These are phyloP conservation scores for Vigna radiata DNA, from an alignment of 306 rosid genomes.

Conservation along the genomic window DNA sequence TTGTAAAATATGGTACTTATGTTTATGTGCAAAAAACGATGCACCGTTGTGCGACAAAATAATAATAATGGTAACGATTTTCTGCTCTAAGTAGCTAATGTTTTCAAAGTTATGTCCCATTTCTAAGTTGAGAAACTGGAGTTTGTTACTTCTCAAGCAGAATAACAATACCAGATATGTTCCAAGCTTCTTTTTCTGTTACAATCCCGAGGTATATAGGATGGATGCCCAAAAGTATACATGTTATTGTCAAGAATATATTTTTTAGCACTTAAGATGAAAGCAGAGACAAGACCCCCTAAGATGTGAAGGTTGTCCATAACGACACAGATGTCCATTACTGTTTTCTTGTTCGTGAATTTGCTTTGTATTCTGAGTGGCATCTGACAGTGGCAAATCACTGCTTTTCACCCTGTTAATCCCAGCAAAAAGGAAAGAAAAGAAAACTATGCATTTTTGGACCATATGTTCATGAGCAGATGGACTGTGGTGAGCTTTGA, in stretches of 20 bases:
- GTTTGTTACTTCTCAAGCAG: slow-evolving; percentile 14
- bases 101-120: slow-evolving; percentile 36
- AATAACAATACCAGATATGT: not conserved
- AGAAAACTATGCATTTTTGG: not conserved
- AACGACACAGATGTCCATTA: not conserved
- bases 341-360: not conserved
- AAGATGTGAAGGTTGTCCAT: not conserved
- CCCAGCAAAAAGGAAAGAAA: not conserved
- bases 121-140: slow-evolving; percentile 23
- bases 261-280: slow-evolving; percentile 7
- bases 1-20: slow-evolving; percentile 40
- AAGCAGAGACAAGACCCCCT: not conserved
- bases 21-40: slow-evolving; percentile 27
- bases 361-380: not conserved
- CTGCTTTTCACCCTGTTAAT: not conserved
- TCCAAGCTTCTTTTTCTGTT: not conserved
- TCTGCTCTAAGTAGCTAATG: slow-evolving; percentile 37
- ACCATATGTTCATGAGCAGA: not conserved
- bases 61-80: slow-evolving; percentile 10
- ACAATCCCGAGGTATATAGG: not conserved
- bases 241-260: slow-evolving; percentile 23
- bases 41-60: not conserved
- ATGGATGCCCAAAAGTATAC: not conserved
- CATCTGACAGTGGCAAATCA: not conserved
- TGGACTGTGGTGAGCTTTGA: not conserved